Conservation (phyloP, 768 basidiomycete genomes). For the Mycena epipterygia region DNA sequence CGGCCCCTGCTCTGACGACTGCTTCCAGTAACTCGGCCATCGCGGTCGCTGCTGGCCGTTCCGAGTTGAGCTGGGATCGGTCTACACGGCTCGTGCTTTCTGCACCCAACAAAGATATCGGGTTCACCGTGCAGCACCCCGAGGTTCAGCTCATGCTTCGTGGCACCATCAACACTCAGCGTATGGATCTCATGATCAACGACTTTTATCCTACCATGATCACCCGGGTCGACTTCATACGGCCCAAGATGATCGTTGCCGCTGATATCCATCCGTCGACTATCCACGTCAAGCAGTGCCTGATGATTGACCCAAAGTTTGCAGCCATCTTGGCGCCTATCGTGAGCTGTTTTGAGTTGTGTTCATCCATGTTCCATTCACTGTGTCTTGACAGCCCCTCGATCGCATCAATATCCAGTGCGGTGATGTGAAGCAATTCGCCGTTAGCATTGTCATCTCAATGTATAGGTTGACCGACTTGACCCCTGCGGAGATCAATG, state of each 20-base stretch:
- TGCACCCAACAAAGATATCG: background rate
- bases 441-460: background rate
- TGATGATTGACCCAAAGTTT: background rate
- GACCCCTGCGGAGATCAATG: background rate
- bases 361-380: too few relatives aligned
- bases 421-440: background rate
- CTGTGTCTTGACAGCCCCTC: background rate
- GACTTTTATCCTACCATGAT: background rate
- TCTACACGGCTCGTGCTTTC: background rate
- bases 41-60: background rate
- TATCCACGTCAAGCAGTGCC: background rate
- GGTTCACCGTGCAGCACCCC: background rate
- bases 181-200: background rate
- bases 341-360: background rate
- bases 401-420: conserved; percentile 18
- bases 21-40: background rate
- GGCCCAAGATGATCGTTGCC: background rate
- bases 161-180: background rate
- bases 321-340: conserved; percentile 4
- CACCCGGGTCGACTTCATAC: background rate
- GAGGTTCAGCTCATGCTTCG: background rate
- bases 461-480: background rate
- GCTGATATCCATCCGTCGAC: background rate
- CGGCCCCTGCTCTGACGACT: background rate
- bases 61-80: background rate